Conservation (phyloP, 1,139 yeast genomes). For the Spencermartinsiella ligniputridi region DNA sequence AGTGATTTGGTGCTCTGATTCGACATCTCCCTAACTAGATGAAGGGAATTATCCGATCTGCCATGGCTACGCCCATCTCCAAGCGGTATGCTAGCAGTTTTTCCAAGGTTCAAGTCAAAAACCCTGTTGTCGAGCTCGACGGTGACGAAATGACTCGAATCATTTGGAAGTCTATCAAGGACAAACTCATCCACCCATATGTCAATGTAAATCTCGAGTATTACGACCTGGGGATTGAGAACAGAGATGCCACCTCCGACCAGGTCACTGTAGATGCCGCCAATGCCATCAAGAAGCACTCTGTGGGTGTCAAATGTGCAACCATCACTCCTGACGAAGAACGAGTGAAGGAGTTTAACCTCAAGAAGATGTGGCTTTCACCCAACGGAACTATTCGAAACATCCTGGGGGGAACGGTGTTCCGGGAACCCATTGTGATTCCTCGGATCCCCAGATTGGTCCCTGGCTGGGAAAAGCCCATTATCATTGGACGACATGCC, state of each 20-base stretch:
- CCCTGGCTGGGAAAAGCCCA: constrained; percentile 93
- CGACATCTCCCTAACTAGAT: background rate
- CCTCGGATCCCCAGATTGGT: constrained; percentile 84
- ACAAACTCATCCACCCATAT: constrained; percentile 74
- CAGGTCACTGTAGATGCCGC: constrained; percentile 88
- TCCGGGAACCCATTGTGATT: constrained; percentile 93
- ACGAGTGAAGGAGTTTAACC: constrained; percentile 80
- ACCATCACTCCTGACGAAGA: constrained; percentile 98
- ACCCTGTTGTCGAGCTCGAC: constrained; percentile 91
- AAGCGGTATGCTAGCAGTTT: constrained; percentile 12
- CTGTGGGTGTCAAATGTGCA: constrained; percentile 95
- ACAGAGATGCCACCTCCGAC: constrained; percentile 84
- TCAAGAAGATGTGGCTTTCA: constrained; percentile 95
- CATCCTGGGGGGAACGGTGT: constrained; percentile 91
- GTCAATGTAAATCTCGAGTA: constrained; percentile 84
- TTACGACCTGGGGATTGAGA: constrained; percentile 81
- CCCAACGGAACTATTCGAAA: constrained; percentile 97
- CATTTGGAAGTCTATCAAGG: constrained; percentile 81
- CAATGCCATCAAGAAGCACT: constrained; percentile 78
- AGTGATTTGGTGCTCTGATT: too few relatives aligned
- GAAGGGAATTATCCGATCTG: background rate
- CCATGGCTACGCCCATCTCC: constrained; percentile 2
- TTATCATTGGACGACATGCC: constrained; percentile 95
- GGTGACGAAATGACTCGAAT: constrained; percentile 96
- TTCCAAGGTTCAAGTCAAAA: constrained; percentile 69